Evolutionary conservation across 768 basidiomycete genomes (phyloP).

Genomic region (Strobilomyces confusus): DNA sequence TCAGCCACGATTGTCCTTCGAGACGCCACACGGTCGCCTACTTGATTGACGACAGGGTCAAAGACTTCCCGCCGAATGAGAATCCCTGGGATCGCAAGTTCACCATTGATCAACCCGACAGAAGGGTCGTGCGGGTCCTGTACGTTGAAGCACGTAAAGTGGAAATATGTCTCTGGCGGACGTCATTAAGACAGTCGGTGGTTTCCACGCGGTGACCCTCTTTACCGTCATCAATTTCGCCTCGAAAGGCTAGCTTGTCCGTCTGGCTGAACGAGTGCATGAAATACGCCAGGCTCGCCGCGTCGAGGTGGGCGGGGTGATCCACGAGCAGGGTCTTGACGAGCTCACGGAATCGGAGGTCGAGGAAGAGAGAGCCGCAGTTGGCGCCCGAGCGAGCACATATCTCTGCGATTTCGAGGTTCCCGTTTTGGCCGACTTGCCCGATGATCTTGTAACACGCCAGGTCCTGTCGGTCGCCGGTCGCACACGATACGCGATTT

Average conservation of each 20-base stretch:
- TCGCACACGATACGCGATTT: slow-evolving; percentile 1
- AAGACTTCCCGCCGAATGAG: slow-evolving; percentile 80
- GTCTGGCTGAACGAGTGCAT: slow-evolving; percentile 89
- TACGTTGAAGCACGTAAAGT: slow-evolving; percentile 88
- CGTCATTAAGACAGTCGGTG: slow-evolving; percentile 5
- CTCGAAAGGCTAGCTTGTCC: slow-evolving; percentile 76
- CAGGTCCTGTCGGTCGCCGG: slow-evolving; percentile 26
- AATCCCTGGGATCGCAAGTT: slow-evolving; percentile 78
- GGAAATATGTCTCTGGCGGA: slow-evolving; percentile 68
- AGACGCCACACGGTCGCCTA: slow-evolving; percentile 29
- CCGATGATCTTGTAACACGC: slow-evolving; percentile 80
- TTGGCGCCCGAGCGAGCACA: slow-evolving; percentile 84
- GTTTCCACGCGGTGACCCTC: slow-evolving; percentile 13
- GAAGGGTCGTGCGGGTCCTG: slow-evolving; percentile 77
- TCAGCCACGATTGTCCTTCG: slow-evolving; percentile 6
- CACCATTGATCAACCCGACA: slow-evolving; percentile 78
- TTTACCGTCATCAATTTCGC: slow-evolving; percentile 70
- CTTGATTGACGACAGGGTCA: slow-evolving; percentile 81
- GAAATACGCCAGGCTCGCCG: slow-evolving; percentile 79
- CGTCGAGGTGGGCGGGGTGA: slow-evolving; percentile 82
- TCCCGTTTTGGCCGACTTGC: slow-evolving; percentile 65
- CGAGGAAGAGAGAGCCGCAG: slow-evolving; percentile 84
- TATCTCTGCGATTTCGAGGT: slow-evolving; percentile 90
- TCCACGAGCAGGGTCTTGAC: slow-evolving; percentile 73
- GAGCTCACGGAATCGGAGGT: slow-evolving; percentile 80